Percentiles rank a stretch among this genome's conserved stretches.
phyloP scores from a whole-genome alignment of 2,329 filamentous ascomycete genomes.

The Aspergillus sclerotialis region DNA sequence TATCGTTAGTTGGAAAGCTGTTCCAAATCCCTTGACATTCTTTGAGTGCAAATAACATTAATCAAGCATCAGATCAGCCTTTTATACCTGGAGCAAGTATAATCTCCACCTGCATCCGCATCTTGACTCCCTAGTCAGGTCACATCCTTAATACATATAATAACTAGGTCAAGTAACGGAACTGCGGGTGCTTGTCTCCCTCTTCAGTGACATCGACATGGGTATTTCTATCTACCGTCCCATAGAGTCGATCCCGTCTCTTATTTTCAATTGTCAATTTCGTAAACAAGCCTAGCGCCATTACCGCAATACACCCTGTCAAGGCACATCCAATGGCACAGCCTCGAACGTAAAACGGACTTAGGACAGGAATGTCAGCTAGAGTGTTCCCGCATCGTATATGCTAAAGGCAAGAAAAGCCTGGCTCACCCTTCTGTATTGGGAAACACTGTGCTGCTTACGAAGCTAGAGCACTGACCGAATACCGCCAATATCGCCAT shows the following conservation, averaged over 20 bases:
- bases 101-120: no score
- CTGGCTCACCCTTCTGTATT: slow-evolving; percentile 9
- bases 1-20: no score
- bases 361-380: no score
- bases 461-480: slow-evolving; percentile 18
- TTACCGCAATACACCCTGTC: slow-evolving; percentile 15
- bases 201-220: slow-evolving; percentile 17
- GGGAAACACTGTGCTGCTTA: slow-evolving; percentile 18
- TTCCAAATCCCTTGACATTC: no score
- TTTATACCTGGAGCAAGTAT: no score
- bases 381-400: no score
- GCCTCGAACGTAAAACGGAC: slow-evolving; percentile 13
- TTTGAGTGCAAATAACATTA: no score
- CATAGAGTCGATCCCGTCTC: slow-evolving; percentile 14
- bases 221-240: slow-evolving; percentile 9
- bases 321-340: slow-evolving; percentile 17
- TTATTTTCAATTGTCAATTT: slow-evolving; percentile 13
- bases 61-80: no score
- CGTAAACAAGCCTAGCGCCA: slow-evolving; percentile 13
- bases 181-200: slow-evolving; percentile 14
- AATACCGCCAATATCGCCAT: slow-evolving; percentile 18
- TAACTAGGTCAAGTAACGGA: slow-evolving; percentile 16
- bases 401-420: not conserved
- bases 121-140: no score
- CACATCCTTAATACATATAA: no score